Evolutionary conservation across 371 early-diverging fungal species (phyloP).

Genomic region (Lichtheimia corymbifera): DNA sequence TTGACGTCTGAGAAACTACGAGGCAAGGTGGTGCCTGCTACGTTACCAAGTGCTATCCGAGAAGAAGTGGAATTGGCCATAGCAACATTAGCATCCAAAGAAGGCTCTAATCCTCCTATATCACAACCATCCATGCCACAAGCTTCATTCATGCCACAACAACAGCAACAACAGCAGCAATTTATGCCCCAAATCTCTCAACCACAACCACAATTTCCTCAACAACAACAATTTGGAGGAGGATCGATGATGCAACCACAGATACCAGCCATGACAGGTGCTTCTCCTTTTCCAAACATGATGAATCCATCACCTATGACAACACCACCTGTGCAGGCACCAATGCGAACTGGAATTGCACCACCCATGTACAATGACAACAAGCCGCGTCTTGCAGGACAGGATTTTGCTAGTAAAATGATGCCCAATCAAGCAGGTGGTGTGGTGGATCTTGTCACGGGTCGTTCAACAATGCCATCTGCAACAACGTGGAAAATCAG

Average conservation of each 20-base stretch:
- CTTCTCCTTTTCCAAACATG: slow-evolving; percentile 10
- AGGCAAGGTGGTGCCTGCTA: slow-evolving; percentile 41
- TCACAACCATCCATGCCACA: slow-evolving; percentile 22
- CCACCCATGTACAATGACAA: slow-evolving; percentile 16
- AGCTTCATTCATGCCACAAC: slow-evolving; percentile 19
- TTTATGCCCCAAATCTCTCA: slow-evolving; percentile 27
- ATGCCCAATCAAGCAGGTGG: slow-evolving; percentile 50
- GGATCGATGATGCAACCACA: slow-evolving; percentile 12
- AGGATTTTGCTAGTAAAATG: slow-evolving; percentile 52
- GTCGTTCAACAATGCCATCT: slow-evolving; percentile 23
- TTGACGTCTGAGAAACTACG: slow-evolving; percentile 48
- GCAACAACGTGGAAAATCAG: slow-evolving; percentile 77
- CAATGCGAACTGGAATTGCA: slow-evolving; percentile 26
- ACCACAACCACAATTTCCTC: slow-evolving; percentile 19
- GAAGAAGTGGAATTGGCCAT: slow-evolving; percentile 53
- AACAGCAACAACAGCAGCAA: slow-evolving; percentile 16
- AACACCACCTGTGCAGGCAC: slow-evolving; percentile 15
- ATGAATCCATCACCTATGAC: slow-evolving; percentile 14
- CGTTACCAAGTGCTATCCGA: slow-evolving; percentile 38
- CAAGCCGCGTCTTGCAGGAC: slow-evolving; percentile 40
- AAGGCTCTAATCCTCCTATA: slow-evolving; percentile 21
- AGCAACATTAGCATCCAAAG: slow-evolving; percentile 51
- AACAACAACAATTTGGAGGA: slow-evolving; percentile 9
- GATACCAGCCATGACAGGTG: slow-evolving; percentile 27
- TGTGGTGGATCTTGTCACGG: slow-evolving; percentile 27